Base-by-base conservation (phyloP, 805 yeast genomes). In the Barnettozyma salicaria region DNA sequence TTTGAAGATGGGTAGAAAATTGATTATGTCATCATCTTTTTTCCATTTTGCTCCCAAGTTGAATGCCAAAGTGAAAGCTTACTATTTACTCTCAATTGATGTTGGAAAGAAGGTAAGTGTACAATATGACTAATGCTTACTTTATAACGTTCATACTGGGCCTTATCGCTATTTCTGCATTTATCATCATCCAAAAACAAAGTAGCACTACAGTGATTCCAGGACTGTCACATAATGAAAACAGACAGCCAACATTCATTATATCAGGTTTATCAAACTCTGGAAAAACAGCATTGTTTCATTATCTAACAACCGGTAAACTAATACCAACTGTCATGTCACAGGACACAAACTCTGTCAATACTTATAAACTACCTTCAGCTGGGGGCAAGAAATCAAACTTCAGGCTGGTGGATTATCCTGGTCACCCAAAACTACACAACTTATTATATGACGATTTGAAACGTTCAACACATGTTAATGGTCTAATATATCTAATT, bases 381-480 rank as follows among this genome's bases (percentile, higher is more conserved):
- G 60, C 60, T 2, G 54, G 59, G 4, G 55, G 43, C 7, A 63
- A 44, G 32, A 61, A 53, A 48, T 67, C 58, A 40, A 60, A 51
- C 39, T 70, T 64, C 52, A 74, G 70, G 43, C 57, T 89, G 27
- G 68, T 81, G 35, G 97, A 90, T 52, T 78, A 78, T 44, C 98
- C 98, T 2, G 96, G 97, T n/a, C 88, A 83, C 60, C 63, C 72
- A 38, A 87, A 86, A 59, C 74, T 89, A 47, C 74, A 72, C 37
- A 73, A 75, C 40, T 62, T 79, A 34, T 64, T 77, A 23, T 46
- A 65, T 41, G 70, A 72, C 37, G 71, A 72, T 39, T 63, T 78
- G 30, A 63, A 65, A 39, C 59, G 46, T 13, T 61, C 72, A 16
- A 40, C 58, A 14, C 60, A 72, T 13, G 56, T 82, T 35, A 73